A percentile compares a stretch with the other conserved stretches of the same genome.
These are phyloP conservation scores for Dalbergia oliveri DNA, from an alignment of 306 rosid species.

Conservation along the genomic window DNA sequence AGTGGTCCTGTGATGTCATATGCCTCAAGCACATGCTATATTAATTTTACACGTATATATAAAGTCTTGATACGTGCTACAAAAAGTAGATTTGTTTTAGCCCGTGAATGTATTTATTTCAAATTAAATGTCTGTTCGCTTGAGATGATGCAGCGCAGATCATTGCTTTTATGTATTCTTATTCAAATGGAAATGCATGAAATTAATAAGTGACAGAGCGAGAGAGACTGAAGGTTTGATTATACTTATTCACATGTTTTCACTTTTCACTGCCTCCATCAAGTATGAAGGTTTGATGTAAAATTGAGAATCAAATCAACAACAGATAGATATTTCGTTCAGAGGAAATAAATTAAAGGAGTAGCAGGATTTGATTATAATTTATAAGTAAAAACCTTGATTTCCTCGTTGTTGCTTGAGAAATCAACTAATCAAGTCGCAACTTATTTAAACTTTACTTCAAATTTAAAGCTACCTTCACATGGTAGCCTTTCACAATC, in stretches of 20 bases:
- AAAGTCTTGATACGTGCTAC: not conserved
- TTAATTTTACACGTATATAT: not conserved
- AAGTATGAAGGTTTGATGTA: not conserved
- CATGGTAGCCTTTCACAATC: not conserved
- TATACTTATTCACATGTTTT: not conserved
- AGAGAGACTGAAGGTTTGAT: not conserved
- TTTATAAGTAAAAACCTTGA: not conserved
- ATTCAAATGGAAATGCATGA: not conserved
- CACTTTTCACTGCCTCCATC: not conserved
- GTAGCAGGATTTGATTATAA: not conserved
- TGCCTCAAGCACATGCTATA: not conserved
- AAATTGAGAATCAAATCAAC: not conserved
- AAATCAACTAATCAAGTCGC: not conserved
- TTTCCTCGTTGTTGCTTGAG: not conserved
- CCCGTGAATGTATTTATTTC: conserved; percentile 49
- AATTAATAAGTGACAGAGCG: not conserved
- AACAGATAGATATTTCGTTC: too few species aligned
- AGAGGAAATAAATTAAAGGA: not conserved
- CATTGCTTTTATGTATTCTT: not conserved
- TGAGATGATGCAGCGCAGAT: not conserved
- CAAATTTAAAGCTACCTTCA: not conserved
- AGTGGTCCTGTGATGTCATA: conserved; percentile 32
- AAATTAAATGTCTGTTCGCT: conserved; percentile 9
- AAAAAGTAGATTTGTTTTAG: conserved; percentile 19
- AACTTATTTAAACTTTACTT: not conserved